Base-by-base conservation (phyloP, 2,329 filamentous ascomycete species). In the Tolypocladium pustulatum region DNA sequence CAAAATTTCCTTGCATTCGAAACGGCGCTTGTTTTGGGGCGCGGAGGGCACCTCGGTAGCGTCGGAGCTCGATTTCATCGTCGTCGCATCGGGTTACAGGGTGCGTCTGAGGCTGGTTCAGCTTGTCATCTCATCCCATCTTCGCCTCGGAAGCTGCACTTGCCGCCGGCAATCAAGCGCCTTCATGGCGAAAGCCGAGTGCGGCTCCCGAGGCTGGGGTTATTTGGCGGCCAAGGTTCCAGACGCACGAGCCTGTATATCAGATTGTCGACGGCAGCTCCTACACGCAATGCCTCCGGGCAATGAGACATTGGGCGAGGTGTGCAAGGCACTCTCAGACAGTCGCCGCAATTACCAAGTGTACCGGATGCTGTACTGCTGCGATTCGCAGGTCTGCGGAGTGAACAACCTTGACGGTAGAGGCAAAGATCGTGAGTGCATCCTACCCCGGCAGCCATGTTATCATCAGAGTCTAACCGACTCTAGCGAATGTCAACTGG, bases 281-380 rank as follows among this genome's bases (percentile, higher is more conserved):
- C 55, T 76, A 34, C 56, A 61, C 49, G 62, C 62, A 9, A 58
- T 74, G 56, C 58, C 65, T 41, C 64, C 65, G 22, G 65, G 62
- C 30, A 59, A 65, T 57, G 63, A 70, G 61, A 69, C 69, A 59
- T 70, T 74, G 61, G 55, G 60, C 10, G 59, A 63, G 12, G 66
- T 67, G 40, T 77, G 76, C 62, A 61, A 69, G 60, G 61, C 60
- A 7, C 67, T 75, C 5, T 62, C 68, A 62, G 60, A 68, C 65
- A 64, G 56, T 25, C 57, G 59, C 9, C 57, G 60, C 27, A 64
- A 65, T 32, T 65, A 70, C 49, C 56, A 65, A 9, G 59, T 61
- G n/a, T 71, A 82, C 13, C 76, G 73, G 71, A 65, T 69, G 46
- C 68, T 82, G 27, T 83, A 83, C 65, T 79, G 78, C 67, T 82